A percentile compares a stretch with the other conserved stretches of the same genome.
phyloP scores from a whole-genome alignment of 441 rosid species.

The Populus trichocarpa region DNA sequence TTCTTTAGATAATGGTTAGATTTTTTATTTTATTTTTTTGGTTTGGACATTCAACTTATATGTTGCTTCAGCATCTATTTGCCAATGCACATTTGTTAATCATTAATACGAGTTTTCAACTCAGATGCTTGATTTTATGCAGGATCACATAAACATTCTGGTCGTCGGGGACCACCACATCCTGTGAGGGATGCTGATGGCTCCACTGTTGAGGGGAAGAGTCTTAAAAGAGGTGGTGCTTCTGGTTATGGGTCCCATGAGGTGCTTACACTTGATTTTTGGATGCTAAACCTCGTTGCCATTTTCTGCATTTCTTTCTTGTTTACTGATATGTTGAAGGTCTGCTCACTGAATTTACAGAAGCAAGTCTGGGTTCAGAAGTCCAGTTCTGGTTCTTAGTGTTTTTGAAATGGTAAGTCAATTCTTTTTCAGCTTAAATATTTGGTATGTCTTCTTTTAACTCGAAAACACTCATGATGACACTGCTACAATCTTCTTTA shows the following conservation, averaged over 20 bases:
- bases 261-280: conserved; percentile 36
- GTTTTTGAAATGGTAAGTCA: conserved; percentile 26
- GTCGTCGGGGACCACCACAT: conserved; percentile 43
- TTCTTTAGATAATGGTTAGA: conserved; percentile 45
- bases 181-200: conserved; percentile 48
- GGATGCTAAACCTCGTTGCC: background rate
- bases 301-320: background rate
- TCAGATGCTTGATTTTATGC: conserved; percentile 20
- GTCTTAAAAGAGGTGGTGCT: conserved; percentile 54
- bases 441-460: background rate
- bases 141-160: conserved; percentile 57
- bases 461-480: background rate
- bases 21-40: conserved; percentile 3
- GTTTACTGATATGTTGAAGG: background rate
- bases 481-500: background rate
- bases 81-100: background rate
- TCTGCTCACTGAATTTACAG: conserved; percentile 31
- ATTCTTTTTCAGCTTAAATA: background rate
- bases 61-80: background rate
- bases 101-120: background rate
- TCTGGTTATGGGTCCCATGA: conserved; percentile 57
- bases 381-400: conserved; percentile 62
- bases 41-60: background rate
- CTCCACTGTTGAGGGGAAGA: conserved; percentile 45
- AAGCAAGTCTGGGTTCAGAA: conserved; percentile 85